These are phyloP conservation scores for Tuber melanosporum DNA, from an alignment of 495 filamentous ascomycete species.

Conservation along the genomic window DNA sequence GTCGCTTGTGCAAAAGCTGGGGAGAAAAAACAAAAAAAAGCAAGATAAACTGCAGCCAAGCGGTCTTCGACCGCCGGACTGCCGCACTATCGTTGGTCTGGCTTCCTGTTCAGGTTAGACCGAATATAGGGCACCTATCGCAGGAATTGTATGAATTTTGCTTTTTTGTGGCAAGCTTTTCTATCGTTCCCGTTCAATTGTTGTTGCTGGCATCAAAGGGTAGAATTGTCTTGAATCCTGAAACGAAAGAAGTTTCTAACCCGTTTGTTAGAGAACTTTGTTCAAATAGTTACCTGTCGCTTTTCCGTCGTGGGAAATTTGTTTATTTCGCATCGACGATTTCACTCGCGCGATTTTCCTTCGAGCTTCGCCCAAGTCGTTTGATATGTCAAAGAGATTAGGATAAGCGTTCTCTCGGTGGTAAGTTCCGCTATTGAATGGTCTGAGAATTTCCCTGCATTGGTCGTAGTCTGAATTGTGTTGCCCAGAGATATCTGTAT, in stretches of 20 bases:
- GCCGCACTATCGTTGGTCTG: background rate
- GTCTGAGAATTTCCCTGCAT: conserved; percentile 19
- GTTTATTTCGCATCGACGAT: conserved; percentile 3
- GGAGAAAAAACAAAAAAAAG: background rate
- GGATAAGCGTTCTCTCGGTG: background rate
- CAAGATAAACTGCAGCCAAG: background rate
- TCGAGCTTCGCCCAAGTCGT: background rate
- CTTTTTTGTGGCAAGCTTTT: background rate
- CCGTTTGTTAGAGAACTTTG: background rate
- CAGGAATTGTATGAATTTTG: background rate
- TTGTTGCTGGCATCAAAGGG: background rate
- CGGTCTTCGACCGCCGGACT: background rate
- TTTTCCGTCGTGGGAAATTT: conserved; percentile 3
- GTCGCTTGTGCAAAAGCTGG: background rate
- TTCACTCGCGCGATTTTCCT: background rate
- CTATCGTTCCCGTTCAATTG: background rate
- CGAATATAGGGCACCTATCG: background rate
- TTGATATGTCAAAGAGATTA: conserved; percentile 2
- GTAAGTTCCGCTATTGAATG: conserved; percentile 20
- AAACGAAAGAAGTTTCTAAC: conserved; percentile 5
- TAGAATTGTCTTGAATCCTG: background rate
- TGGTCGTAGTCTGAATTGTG: conserved; percentile 5
- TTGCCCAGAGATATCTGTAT: conserved; percentile 14
- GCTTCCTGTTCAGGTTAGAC: background rate
- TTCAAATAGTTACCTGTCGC: conserved; percentile 2